Evolutionary conservation across 108 stramenopile species (phyloP), one percentile per base, ranked within the genome.

Genomic region (Nannochloropsis granulata): DNA sequence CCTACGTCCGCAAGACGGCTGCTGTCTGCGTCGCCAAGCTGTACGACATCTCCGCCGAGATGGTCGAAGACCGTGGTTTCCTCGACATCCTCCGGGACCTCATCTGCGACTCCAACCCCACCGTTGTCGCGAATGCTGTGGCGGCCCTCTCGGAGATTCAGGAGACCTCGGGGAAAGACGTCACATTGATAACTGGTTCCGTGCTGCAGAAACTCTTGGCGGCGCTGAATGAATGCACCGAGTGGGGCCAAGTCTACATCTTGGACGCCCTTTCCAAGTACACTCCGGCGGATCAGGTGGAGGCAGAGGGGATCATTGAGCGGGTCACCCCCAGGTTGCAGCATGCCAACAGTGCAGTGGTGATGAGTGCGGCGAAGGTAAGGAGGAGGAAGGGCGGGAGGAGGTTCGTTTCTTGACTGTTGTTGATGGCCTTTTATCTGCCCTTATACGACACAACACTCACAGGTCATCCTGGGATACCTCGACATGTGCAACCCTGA

Each of bases 1-100:
- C 92, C 11, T 98, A 99, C 87, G 98, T 99, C 19, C 93, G 97
- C 82, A 98, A 98, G 90, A 98, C 98, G 12, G 97, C 98, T 13
- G 97, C 98, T 71, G 96, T 99, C 44, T 99, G 99, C 90, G 99
- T 98, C 14, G 99, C 99, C 82, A 99, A 99, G 91, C 93, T 99
- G 11, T 97, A 98, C 90, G 98, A 98, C 86, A 98, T 98, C 90
- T 94, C 94, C 19, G 97, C 99, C 34, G 94, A 93, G 81, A 90
- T 99, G 44, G 98, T 98, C 43, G 93, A 92, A 46, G 99, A 99
- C 85, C 95, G 97, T 43, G 98, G 99, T 10, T 98, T 99, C 86
- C 86, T 99, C 78, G 96, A 97, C 45, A 92, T 93, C 16, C 89
- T 99, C 45, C 94, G 96, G 86, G 97, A 98, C 82, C 91, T 98